Evolutionary conservation across 1,284 basidiomycete genomes (phyloP), one percentile per base, ranked within the genome.

Genomic region (Leccinum fallax): DNA sequence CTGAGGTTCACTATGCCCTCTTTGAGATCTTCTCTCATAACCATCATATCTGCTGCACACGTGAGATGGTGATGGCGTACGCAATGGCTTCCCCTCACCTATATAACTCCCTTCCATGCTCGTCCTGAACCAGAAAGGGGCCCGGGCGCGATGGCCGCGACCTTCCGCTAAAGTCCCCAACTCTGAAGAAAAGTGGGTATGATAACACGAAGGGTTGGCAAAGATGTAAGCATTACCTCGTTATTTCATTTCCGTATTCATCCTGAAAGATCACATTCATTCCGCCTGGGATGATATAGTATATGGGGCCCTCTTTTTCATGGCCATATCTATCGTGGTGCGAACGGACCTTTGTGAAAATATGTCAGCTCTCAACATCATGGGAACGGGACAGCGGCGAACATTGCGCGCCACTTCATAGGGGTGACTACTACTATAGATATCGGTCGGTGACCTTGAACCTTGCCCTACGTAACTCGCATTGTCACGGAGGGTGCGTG

Each of bases 241-340:
- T 83, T 28, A 90, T 81, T 65, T 89, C 86, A 60, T 83, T 83
- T 26, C 89, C 89, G 48, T 81, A 71, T 65, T 85, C 83, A 67
- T 91, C 89, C 70, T 85, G 80, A 68, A 91, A 89, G 53, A 91
- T 81, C 15, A 90, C 85, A 61, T 85, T 83, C 65, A 86, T 79
- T 26, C 87, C 88, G 15, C 80, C 80, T 34, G 88, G 87, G 54
- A 89, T 80, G 66, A 89, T 83, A 67, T 88, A 90, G 70, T 84
- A 84, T 63, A 83, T 83, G 46, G 80, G 71, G 54, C 79, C 74
- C 9, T 63, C 68, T 60, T 55, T 76, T 9, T 71, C 65, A 15
- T 75, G 63, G 63, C 72, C 68, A 1, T 70, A 65, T 60, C 63
- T 58, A 53, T 65, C 68, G n/a, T 58, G 57, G 59, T 72, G 69